Conservation (phyloP, 192 early-diverging fungal species). For the Coemansia guatemalensis region DNA sequence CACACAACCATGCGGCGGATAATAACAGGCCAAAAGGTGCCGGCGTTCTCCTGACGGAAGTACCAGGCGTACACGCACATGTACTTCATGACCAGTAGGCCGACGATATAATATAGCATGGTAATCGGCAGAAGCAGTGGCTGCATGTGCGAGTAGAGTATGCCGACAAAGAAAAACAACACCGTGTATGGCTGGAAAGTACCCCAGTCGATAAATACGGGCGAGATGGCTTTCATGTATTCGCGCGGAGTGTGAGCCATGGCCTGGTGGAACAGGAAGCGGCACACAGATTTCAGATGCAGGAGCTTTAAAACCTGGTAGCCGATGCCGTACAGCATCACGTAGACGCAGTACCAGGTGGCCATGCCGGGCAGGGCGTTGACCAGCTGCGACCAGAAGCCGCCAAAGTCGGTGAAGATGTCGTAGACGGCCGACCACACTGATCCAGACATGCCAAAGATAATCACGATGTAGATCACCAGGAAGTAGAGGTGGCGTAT, state of each 20-base stretch:
- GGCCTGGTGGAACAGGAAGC: constrained; percentile 42
- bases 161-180: constrained; percentile 68
- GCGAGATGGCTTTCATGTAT: constrained; percentile 68
- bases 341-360: constrained; percentile 76
- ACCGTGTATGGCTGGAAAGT: constrained; percentile 67
- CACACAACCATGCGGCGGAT: constrained; percentile 65
- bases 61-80: constrained; percentile 76
- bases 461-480: constrained; percentile 71
- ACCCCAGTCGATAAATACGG: constrained; percentile 68
- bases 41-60: constrained; percentile 68
- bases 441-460: constrained; percentile 69
- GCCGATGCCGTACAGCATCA: constrained; percentile 71
- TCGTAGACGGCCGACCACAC: constrained; percentile 62
- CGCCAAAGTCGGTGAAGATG: constrained; percentile 64
- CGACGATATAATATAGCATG: constrained; percentile 62
- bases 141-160: constrained; percentile 73
- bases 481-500: constrained; percentile 71
- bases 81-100: constrained; percentile 72
- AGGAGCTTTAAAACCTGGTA: constrained; percentile 66
- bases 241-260: constrained; percentile 68
- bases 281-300: constrained; percentile 62
- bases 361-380: constrained; percentile 65
- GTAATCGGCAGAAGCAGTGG: constrained; percentile 73
- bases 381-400: constrained; percentile 62
- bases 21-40: constrained; percentile 69